Conservation (phyloP, 805 yeast genomes). For the Clavispora vitiphila region DNA sequence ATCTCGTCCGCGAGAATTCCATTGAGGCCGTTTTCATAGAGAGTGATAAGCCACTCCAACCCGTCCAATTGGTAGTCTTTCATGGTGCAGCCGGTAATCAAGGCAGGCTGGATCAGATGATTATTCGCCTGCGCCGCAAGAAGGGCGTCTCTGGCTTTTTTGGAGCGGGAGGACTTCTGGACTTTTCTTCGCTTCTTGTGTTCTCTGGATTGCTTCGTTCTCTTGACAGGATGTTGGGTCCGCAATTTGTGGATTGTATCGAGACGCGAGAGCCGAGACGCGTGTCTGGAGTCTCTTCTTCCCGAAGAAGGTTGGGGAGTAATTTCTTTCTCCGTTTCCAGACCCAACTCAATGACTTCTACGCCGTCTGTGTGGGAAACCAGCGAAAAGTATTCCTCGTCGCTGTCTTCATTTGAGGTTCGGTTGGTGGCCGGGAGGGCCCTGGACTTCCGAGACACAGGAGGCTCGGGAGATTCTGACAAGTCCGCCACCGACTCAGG, state of each 20-base stretch:
- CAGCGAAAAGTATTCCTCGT: background rate
- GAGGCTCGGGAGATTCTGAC: too few relatives aligned
- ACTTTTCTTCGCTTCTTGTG: background rate
- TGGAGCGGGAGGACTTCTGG: conserved; percentile 12
- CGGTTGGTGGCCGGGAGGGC: too few relatives aligned
- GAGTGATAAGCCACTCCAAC: conserved; percentile 80
- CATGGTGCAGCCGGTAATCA: conserved; percentile 47
- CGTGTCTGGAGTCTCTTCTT: background rate
- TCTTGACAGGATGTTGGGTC: conserved; percentile 24
- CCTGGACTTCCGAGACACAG: too few relatives aligned
- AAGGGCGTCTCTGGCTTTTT: conserved; percentile 18
- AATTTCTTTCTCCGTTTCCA: background rate
- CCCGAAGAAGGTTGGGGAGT: background rate
- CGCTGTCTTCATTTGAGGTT: too few relatives aligned
- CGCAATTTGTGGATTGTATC: conserved; percentile 50
- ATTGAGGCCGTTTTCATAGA: conserved; percentile 89
- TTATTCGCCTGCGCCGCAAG: conserved; percentile 22
- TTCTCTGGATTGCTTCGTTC: background rate
- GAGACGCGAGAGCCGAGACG: conserved; percentile 1
- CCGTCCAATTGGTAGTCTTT: conserved; percentile 89
- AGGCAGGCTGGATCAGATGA: conserved; percentile 27
- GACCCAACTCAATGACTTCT: conserved; percentile 1
- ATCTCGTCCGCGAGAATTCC: conserved; percentile 96
- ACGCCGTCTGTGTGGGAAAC: background rate
- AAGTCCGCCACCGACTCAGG: too few relatives aligned